These are phyloP conservation scores for Nannizziopsis arthrosporioides DNA, from an alignment of 2,329 filamentous ascomycete species.

Conservation along the genomic window DNA sequence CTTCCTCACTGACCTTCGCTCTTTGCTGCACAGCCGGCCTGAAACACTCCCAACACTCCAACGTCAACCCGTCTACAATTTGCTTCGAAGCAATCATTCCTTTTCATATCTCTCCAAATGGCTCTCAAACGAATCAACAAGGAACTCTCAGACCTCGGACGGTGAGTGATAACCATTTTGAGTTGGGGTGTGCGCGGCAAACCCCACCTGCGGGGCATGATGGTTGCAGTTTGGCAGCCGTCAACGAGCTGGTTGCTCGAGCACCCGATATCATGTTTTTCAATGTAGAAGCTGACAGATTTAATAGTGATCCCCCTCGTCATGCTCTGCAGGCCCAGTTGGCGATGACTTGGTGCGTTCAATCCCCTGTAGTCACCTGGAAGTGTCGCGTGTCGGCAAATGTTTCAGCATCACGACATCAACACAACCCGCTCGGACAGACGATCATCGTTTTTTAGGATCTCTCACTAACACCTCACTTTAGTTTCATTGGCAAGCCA, in stretches of 20 bases:
- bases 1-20: neutral
- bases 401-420: slow-evolving; percentile 11
- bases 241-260: neutral
- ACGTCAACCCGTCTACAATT: slow-evolving; percentile 9
- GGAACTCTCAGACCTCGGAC: slow-evolving; percentile 42
- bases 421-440: neutral
- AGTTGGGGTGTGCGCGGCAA: slow-evolving; percentile 9
- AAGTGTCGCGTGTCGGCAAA: slow-evolving; percentile 13
- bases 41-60: slow-evolving; percentile 3
- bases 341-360: slow-evolving; percentile 89
- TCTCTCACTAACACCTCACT: neutral
- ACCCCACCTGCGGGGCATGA: slow-evolving; percentile 14
- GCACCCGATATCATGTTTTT: neutral
- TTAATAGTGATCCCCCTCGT: slow-evolving; percentile 85
- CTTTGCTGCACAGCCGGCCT: neutral
- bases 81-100: slow-evolving; percentile 14
- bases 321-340: slow-evolving; percentile 92
- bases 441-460: neutral
- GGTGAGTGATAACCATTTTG: slow-evolving; percentile 29
- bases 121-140: slow-evolving; percentile 45
- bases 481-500: slow-evolving; percentile 99
- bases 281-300: neutral
- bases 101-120: slow-evolving; percentile 27
- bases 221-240: neutral
- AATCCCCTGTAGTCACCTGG: slow-evolving; percentile 14